phyloP scores from a whole-genome alignment of 441 rosid genomes.

The Iberis amara region DNA sequence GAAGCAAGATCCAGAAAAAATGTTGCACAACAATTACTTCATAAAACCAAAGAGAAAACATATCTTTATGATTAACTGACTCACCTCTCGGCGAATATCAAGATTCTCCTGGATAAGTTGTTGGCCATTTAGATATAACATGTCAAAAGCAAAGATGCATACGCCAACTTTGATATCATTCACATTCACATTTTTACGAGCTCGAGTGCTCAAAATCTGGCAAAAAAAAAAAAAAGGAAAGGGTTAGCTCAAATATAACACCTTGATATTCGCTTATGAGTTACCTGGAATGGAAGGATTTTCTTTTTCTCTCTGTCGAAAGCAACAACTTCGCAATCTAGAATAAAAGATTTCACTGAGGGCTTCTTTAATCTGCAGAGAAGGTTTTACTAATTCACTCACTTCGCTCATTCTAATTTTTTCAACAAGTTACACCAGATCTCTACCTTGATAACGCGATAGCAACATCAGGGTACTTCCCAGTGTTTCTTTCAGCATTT shows the following conservation, averaged over 20 bases:
- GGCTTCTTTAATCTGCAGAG: conserved; percentile 71
- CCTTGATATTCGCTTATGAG: conserved; percentile 4
- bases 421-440: conserved; percentile 22
- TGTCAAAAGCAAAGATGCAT: conserved; percentile 87
- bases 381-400: conserved; percentile 6
- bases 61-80: background rate
- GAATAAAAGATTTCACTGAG: conserved; percentile 60
- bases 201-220: conserved; percentile 75
- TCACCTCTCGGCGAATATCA: conserved; percentile 72
- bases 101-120: conserved; percentile 73
- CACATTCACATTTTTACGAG: conserved; percentile 72
- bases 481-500: conserved; percentile 86
- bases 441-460: conserved; percentile 60
- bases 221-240: too few species aligned
- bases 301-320: conserved; percentile 61
- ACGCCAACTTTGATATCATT: conserved; percentile 84
- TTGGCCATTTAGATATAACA: conserved; percentile 70
- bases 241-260: too few species aligned
- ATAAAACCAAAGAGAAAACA: background rate
- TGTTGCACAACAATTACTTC: conserved; percentile 12
- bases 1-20: conserved; percentile 17
- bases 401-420: conserved; percentile 16
- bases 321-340: conserved; percentile 93
- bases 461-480: conserved; percentile 83
- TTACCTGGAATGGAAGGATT: conserved; percentile 93